A percentile compares a stretch with the other conserved stretches of the same genome.
phyloP scores from a whole-genome alignment of 164 flowering plant genomes.

The Stephania yunnanensis region DNA sequence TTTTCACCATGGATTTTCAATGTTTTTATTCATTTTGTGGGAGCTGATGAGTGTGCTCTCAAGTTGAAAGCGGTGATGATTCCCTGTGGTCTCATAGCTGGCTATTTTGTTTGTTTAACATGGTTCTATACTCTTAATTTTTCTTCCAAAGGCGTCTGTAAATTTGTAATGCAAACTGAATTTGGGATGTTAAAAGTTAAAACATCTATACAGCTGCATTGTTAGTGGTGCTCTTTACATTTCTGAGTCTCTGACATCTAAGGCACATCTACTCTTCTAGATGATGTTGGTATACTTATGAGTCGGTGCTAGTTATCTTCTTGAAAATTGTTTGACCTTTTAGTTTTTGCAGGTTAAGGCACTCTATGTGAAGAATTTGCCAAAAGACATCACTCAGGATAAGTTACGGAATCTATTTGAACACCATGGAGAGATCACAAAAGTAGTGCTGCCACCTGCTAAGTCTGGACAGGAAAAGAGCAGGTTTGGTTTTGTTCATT shows the following conservation, averaged over 20 bases:
- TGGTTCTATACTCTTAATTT: not conserved
- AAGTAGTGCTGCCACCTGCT: conserved; percentile 77
- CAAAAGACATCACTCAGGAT: conserved; percentile 59
- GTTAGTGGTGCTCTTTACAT: no score
- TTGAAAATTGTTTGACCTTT: not conserved
- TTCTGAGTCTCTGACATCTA: no score
- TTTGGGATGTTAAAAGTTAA: not conserved
- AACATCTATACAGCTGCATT: conserved; percentile 16
- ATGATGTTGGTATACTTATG: not conserved
- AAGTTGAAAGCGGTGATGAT: not conserved
- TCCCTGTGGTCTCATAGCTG: not conserved
- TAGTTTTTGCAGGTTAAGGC: conserved; percentile 63
- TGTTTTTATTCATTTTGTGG: not conserved
- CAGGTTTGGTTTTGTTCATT: conserved; percentile 84
- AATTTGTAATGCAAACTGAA: not conserved
- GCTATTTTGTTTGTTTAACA: not conserved
- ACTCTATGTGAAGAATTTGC: conserved; percentile 78
- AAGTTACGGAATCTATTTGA: conserved; percentile 60
- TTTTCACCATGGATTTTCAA: not conserved
- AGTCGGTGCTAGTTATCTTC: not conserved
- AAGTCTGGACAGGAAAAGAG: conserved; percentile 68
- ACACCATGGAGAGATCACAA: conserved; percentile 79
- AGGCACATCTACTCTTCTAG: conserved; percentile 31
- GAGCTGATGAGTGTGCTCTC: not conserved
- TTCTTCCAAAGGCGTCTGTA: not conserved